phyloP scores from a whole-genome alignment of 805 yeast species.

The Hanseniaspora jakobsenii region DNA sequence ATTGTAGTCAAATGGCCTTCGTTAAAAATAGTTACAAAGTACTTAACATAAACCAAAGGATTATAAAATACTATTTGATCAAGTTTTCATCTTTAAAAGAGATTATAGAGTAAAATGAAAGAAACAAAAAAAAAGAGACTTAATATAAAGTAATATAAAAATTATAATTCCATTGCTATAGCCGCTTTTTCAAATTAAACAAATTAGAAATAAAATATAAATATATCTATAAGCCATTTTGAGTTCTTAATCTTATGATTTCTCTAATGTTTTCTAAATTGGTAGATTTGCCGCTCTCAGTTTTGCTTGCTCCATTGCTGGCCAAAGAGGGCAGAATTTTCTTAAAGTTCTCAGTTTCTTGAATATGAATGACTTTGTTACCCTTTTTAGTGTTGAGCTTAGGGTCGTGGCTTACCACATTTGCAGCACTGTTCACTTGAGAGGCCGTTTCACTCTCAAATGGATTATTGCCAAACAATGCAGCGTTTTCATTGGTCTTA shows the following conservation, averaged over 20 bases:
- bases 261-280: conserved; percentile 57
- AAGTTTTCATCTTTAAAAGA: too few relatives aligned
- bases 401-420: conserved; percentile 34
- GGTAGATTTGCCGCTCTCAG: conserved; percentile 36
- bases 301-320: not conserved
- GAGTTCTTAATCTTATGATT: conserved; percentile 35
- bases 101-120: too few relatives aligned
- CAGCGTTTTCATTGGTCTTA: not conserved
- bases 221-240: conserved; percentile 10
- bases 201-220: too few relatives aligned
- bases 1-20: too few relatives aligned
- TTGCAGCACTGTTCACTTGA: too few relatives aligned
- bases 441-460: conserved; percentile 19
- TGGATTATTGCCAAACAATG: not conserved
- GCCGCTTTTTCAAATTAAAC: too few relatives aligned
- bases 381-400: conserved; percentile 45
- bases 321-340: conserved; percentile 34
- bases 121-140: not conserved
- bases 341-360: conserved; percentile 49
- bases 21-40: too few relatives aligned
- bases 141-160: too few relatives aligned
- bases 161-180: too few relatives aligned
- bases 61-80: too few relatives aligned
- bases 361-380: conserved; percentile 40
- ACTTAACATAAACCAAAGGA: too few relatives aligned